Evolutionary conservation across 2,329 filamentous ascomycete species (phyloP).

Genomic region (Mycogone perniciosa): DNA sequence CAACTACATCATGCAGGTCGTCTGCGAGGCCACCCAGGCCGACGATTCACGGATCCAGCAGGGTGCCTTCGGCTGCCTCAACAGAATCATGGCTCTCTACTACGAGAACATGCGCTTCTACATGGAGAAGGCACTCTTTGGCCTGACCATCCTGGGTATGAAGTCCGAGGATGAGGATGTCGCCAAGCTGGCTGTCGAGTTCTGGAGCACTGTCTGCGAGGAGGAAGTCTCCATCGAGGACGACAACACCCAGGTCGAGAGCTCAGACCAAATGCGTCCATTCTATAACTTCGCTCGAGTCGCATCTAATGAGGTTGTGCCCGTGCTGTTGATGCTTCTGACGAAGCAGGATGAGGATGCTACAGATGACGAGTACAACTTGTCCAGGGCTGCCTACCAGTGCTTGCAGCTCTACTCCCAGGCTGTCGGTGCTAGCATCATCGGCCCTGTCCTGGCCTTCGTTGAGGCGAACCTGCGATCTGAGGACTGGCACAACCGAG

Average conservation of each 20-base stretch:
- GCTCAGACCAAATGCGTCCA: slow-evolving; percentile 74
- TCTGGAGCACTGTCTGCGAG: slow-evolving; percentile 99
- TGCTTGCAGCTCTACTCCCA: slow-evolving; percentile 93
- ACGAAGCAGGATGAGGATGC: slow-evolving; percentile 98
- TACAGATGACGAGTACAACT: slow-evolving; percentile 93
- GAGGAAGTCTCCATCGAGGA: slow-evolving; percentile 98
- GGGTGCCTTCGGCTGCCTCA: slow-evolving; percentile 92
- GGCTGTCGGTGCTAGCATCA: slow-evolving; percentile 77
- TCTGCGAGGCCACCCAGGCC: slow-evolving; percentile 97
- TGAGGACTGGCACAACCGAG: slow-evolving; percentile 90
- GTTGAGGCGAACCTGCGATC: slow-evolving; percentile 85
- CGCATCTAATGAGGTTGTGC: slow-evolving; percentile 88
- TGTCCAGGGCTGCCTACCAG: slow-evolving; percentile 91
- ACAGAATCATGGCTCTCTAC: slow-evolving; percentile 97
- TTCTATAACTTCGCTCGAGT: slow-evolving; percentile 96
- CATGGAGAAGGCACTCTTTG: slow-evolving; percentile 99
- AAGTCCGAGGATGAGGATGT: slow-evolving; percentile 97
- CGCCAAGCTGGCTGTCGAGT: slow-evolving; percentile 94
- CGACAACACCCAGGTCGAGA: slow-evolving; percentile 75
- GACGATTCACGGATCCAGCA: slow-evolving; percentile 87
- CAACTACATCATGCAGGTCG: slow-evolving; percentile 99
- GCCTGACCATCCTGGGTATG: slow-evolving; percentile 96
- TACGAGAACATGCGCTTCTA: slow-evolving; percentile 99
- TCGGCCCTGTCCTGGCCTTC: slow-evolving; percentile 80
- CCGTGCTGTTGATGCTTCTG: slow-evolving; percentile 79